Conservation (phyloP, 495 filamentous ascomycete species). For the Trichoderma virens region DNA sequence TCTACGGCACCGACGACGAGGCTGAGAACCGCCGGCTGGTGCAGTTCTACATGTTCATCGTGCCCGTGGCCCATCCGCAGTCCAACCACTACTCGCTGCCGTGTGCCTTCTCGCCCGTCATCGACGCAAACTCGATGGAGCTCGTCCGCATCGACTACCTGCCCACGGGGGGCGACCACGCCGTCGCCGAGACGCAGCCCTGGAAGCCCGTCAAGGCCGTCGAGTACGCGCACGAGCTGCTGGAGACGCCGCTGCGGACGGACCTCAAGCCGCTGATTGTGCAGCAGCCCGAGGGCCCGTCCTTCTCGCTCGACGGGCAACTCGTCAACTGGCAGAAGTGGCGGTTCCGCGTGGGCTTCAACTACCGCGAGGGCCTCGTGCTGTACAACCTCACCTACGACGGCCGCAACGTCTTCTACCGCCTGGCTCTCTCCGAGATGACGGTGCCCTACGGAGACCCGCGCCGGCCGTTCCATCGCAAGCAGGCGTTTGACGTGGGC, state of each 20-base stretch:
- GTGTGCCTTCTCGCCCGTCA: conserved; percentile 13
- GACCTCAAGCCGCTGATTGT: conserved; percentile 91
- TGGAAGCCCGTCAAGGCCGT: conserved; percentile 76
- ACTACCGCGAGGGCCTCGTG: conserved; percentile 90
- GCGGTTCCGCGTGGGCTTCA: conserved; percentile 91
- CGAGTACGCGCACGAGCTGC: conserved; percentile 61
- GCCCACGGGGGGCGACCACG: background rate
- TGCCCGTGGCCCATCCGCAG: conserved; percentile 15
- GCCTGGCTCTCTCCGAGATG: conserved; percentile 93
- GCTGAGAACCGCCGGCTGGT: conserved; percentile 10
- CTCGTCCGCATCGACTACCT: background rate
- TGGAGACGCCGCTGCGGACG: conserved; percentile 34
- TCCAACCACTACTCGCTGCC: conserved; percentile 22
- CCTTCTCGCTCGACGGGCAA: conserved; percentile 73
- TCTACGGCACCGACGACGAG: conserved; percentile 11
- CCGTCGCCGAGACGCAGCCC: conserved; percentile 51
- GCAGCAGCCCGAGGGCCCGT: conserved; percentile 90
- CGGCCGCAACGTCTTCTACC: conserved; percentile 82
- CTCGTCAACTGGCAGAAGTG: conserved; percentile 92
- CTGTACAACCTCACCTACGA: conserved; percentile 88
- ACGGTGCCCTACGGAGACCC: conserved; percentile 94
- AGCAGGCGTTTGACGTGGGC: conserved; percentile 90
- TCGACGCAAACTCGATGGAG: conserved; percentile 8
- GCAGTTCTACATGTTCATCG: conserved; percentile 13
- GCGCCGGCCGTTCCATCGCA: conserved; percentile 84